Conservation (phyloP, 345 rosid genomes). For the Eucalyptus cloeziana region DNA sequence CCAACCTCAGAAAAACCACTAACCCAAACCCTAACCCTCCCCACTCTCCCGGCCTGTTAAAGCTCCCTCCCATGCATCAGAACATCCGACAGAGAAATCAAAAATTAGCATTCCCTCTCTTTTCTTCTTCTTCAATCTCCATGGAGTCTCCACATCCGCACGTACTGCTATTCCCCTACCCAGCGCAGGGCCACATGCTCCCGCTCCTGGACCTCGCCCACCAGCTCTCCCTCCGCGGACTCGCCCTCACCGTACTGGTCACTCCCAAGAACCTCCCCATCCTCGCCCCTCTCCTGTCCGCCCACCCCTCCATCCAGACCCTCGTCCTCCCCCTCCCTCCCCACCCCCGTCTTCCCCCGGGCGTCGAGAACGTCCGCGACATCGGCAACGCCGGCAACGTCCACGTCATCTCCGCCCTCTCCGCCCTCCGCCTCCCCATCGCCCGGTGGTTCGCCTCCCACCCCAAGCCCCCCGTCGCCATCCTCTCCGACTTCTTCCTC, state of each 20-base stretch:
- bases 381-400: slow-evolving; percentile 36
- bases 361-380: slow-evolving; percentile 48
- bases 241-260: not conserved
- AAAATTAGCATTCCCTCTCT: not conserved
- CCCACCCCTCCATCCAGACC: not conserved
- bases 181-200: not conserved
- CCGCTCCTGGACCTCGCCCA: not conserved
- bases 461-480: slow-evolving; percentile 41
- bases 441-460: slow-evolving; percentile 50
- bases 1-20: too few species aligned
- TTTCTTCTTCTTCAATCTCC: not conserved
- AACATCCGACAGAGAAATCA: not conserved
- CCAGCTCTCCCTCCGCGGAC: not conserved
- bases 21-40: too few species aligned
- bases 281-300: not conserved
- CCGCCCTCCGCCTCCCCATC: slow-evolving; percentile 32
- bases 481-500: slow-evolving; percentile 65
- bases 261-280: not conserved
- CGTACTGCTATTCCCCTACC: not conserved
- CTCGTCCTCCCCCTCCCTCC: not conserved
- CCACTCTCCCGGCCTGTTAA: too few species aligned
- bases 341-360: not conserved
- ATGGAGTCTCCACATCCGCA: slow-evolving; percentile 9
- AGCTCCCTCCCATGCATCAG: not conserved
- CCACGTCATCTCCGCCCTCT: slow-evolving; percentile 26